A percentile compares a stretch with the other conserved stretches of the same genome.
Evolutionary conservation across 139 green algal species (phyloP).

Genomic region (Picochlorum costavermella): DNA sequence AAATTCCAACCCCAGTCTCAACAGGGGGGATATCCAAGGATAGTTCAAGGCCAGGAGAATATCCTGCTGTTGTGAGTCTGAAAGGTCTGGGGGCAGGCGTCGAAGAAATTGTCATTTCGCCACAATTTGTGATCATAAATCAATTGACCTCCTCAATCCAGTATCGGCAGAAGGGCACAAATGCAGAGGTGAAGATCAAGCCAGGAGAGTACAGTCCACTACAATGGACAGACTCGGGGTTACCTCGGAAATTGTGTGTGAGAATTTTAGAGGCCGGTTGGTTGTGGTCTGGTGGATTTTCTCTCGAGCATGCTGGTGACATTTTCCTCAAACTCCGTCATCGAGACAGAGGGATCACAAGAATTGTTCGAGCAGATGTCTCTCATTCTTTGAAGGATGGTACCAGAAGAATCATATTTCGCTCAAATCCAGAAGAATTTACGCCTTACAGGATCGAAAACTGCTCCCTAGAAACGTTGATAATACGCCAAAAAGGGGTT

Average conservation of each 20-base stretch:
- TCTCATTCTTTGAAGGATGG: constrained; percentile 12
- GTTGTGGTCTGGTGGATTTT: constrained; percentile 68
- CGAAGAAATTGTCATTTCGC: constrained; percentile 59
- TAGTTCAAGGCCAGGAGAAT: too few species aligned
- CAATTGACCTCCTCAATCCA: constrained; percentile 47
- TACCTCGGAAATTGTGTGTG: constrained; percentile 52
- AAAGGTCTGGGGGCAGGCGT: constrained; percentile 9
- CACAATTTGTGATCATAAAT: constrained; percentile 69
- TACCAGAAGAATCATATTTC: constrained; percentile 32
- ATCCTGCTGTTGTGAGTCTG: too few species aligned
- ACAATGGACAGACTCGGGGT: constrained; percentile 48
- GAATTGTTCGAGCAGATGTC: constrained; percentile 60
- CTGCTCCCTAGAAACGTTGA: constrained; percentile 58
- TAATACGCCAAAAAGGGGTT: constrained; percentile 46
- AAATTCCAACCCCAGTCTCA: too few species aligned
- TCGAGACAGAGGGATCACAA: constrained; percentile 49
- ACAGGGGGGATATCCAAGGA: too few species aligned
- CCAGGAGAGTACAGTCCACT: constrained; percentile 35
- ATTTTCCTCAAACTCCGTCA: constrained; percentile 54
- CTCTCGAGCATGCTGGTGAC: constrained; percentile 56
- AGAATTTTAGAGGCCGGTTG: constrained; percentile 65
- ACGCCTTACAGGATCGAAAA: constrained; percentile 77
- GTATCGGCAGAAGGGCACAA: constrained; percentile 44
- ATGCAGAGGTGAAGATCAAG: constrained; percentile 31
- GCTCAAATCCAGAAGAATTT: constrained; percentile 48